Conservation (phyloP, 768 basidiomycete species). For the Cantharellus anzutake region DNA sequence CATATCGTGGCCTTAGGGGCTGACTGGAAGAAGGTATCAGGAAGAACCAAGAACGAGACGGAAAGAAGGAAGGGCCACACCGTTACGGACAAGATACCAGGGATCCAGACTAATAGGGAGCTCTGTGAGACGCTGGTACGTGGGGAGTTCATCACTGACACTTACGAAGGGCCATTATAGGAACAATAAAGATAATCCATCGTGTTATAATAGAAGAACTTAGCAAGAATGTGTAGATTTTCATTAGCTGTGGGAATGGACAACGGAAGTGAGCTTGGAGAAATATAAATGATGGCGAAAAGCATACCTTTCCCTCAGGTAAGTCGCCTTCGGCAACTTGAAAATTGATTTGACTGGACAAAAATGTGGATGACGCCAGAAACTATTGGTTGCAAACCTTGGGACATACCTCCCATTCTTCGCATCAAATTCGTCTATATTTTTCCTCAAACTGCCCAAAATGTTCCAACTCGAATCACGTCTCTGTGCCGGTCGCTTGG, state of each 20-base stretch:
- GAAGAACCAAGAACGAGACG: too few species aligned
- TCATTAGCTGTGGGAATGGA: slow-evolving; percentile 26
- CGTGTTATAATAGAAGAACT: slow-evolving; percentile 61
- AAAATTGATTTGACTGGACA: background rate
- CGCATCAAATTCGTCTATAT: slow-evolving; percentile 35
- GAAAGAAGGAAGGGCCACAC: background rate
- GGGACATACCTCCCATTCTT: slow-evolving; percentile 22
- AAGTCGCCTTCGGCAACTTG: slow-evolving; percentile 38
- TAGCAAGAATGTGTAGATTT: slow-evolving; percentile 52
- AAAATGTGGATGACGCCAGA: background rate
- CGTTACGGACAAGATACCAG: slow-evolving; percentile 37
- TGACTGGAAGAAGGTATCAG: slow-evolving; percentile 11
- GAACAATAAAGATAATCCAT: slow-evolving; percentile 39
- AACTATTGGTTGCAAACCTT: background rate
- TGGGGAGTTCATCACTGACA: background rate
- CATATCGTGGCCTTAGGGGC: slow-evolving; percentile 36
- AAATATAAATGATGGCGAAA: background rate
- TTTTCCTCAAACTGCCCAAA: slow-evolving; percentile 24
- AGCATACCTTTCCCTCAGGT: slow-evolving; percentile 31
- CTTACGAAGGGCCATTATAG: slow-evolving; percentile 9
- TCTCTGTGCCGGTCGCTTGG: background rate
- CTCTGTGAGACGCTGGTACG: background rate
- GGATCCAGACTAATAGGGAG: slow-evolving; percentile 19
- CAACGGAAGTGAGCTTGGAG: background rate
- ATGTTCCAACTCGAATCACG: background rate